phyloP scores from a whole-genome alignment of 441 rosid genomes.

The Oxalis stricta region DNA sequence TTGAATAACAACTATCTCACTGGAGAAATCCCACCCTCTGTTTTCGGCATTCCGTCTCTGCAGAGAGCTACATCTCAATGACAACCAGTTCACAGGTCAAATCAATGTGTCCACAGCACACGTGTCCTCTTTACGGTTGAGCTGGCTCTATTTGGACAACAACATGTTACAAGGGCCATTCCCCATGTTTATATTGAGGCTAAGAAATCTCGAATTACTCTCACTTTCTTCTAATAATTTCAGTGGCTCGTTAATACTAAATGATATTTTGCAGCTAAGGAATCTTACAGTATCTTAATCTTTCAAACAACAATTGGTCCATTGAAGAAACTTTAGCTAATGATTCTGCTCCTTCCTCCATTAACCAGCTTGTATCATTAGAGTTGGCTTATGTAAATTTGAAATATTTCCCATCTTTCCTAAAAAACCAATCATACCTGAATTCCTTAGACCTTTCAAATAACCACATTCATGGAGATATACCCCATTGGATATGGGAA shows the following conservation, averaged over 20 bases:
- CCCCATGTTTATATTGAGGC: conserved; percentile 4
- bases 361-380: conserved; percentile 1
- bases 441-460: conserved; percentile 16
- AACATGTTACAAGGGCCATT: conserved; percentile 21
- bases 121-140: background rate
- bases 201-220: conserved; percentile 15
- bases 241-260: conserved; percentile 11
- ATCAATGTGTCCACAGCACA: background rate
- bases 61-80: conserved; percentile 16
- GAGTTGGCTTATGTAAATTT: conserved; percentile 18
- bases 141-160: conserved; percentile 19
- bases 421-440: conserved; percentile 8
- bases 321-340: conserved; percentile 1
- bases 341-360: background rate
- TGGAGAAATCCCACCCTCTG: conserved; percentile 21
- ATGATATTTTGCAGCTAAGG: conserved; percentile 1
- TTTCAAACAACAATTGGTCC: conserved; percentile 22
- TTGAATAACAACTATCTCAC: conserved; percentile 13
- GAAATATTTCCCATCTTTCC: conserved; percentile 13
- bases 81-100: conserved; percentile 19
- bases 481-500: conserved; percentile 35
- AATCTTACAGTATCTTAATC: conserved; percentile 15
- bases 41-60: conserved; percentile 14
- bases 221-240: conserved; percentile 30
- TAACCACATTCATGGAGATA: conserved; percentile 19